Evolutionary conservation across 768 basidiomycete genomes (phyloP), one percentile per base, ranked within the genome.

Genomic region (Mycena amicta): DNA sequence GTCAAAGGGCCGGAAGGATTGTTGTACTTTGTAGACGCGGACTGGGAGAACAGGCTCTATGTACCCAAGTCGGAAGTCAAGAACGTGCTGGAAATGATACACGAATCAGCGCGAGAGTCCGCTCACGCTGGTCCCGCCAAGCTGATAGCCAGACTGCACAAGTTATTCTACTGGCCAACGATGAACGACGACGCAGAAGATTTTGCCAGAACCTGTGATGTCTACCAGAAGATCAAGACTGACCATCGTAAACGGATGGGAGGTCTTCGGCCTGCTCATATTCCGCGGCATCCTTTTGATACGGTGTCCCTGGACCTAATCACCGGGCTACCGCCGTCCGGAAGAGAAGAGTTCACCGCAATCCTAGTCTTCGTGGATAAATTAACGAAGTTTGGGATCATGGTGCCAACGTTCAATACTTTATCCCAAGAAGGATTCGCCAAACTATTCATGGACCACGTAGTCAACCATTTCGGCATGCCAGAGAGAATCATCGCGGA

Each of bases 341-440:
- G 41, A 1, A 62, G 60, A 20, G 49, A 69, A 5, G 66, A 63
- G 0, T 70, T 51, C 58, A 56, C 64, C 27, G 64, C 52, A 26
- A 29, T 66, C 0, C 53, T 66, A 39, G 66, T 70, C 0, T 41
- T 77, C 1, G 70, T 75, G 8, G 68, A 74, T 55, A 61, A 71
- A 2, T 60, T 75, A 23, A 67, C 71, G 27, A 78, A 77, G 54
- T 65, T 60, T 60, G 71, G 63, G 0, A 61, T 73, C 50, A 75
- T 78, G 61, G 66, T 76, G 27, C 71, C 74, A 1, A 52, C 66
- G 2, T 28, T 50, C 49, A 28, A 28, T 20, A 30, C 41, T 3
- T 23, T 62, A 8, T 55, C 28, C 13, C 51, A 63, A 22, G 49
- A 54, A 52, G 59, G 55, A 12, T 56, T 52, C 23, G 59, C 55